These are phyloP conservation scores for Sphaerobolus stellatus DNA, from an alignment of 1,284 basidiomycete species.

Conservation along the genomic window DNA sequence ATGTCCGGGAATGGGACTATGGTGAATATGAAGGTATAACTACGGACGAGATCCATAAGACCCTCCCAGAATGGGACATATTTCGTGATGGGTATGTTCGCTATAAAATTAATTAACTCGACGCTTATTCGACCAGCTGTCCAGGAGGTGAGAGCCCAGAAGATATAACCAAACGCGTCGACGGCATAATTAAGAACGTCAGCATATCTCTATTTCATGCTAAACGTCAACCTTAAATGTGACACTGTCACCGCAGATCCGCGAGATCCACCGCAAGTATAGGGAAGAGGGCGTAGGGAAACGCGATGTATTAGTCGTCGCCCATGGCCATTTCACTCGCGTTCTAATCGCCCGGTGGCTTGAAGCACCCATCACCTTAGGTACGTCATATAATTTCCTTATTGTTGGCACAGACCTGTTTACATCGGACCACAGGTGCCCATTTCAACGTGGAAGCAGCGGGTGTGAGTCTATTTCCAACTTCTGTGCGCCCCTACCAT, in stretches of 20 bases:
- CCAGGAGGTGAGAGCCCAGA: constrained; percentile 82
- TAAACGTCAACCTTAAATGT: background rate
- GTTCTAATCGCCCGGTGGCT: constrained; percentile 83
- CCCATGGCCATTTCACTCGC: constrained; percentile 85
- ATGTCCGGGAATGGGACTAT: constrained; percentile 85
- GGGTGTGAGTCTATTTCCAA: constrained; percentile 50
- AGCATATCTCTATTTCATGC: constrained; percentile 12
- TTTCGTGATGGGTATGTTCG: constrained; percentile 74
- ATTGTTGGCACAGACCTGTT: constrained; percentile 6
- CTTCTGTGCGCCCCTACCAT: background rate
- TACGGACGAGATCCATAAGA: constrained; percentile 69
- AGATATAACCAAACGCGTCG: constrained; percentile 79
- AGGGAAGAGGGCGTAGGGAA: constrained; percentile 60
- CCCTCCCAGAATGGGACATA: constrained; percentile 71
- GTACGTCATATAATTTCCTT: constrained; percentile 36
- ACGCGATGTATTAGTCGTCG: constrained; percentile 73
- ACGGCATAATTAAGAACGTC: constrained; percentile 70
- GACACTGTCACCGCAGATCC: constrained; percentile 48
- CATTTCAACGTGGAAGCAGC: constrained; percentile 81
- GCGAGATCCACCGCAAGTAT: constrained; percentile 73
- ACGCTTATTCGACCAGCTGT: constrained; percentile 50
- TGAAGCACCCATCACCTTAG: constrained; percentile 61
- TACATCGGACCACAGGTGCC: constrained; percentile 47
- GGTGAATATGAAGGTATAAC: constrained; percentile 86
- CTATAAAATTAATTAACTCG: background rate